Conservation (phyloP, 2,329 filamentous ascomycete species). For the Penicillium sp. region DNA sequence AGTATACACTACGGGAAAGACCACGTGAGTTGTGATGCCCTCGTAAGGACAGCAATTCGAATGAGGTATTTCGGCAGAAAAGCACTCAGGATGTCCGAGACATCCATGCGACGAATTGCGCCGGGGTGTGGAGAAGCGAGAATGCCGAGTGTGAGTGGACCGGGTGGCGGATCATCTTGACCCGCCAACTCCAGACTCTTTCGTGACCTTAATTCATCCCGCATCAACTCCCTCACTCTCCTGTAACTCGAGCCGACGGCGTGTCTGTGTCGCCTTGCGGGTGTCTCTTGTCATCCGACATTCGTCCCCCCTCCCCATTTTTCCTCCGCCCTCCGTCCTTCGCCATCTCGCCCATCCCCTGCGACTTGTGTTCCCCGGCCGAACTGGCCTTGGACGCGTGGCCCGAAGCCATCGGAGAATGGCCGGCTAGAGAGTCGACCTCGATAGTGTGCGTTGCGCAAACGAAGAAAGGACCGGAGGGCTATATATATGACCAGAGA, state of each 20-base stretch:
- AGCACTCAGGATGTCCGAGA: no score
- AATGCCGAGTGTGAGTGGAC: slow-evolving; percentile 11
- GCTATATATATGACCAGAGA: slow-evolving; percentile 13
- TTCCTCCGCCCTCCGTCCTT: not conserved
- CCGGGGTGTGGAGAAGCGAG: no score
- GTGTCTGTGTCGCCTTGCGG: not conserved
- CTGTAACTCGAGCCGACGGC: not conserved
- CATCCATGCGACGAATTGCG: no score
- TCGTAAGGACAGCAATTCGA: no score
- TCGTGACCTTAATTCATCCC: slow-evolving; percentile 5
- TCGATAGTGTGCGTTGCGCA: slow-evolving; percentile 1
- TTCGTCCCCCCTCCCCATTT: not conserved
- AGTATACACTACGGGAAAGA: no score
- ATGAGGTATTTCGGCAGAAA: no score
- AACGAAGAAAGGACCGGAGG: slow-evolving; percentile 1
- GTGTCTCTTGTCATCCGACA: not conserved
- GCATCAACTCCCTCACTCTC: not conserved
- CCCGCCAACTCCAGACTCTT: slow-evolving; percentile 20
- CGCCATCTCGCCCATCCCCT: not conserved
- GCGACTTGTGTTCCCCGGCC: slow-evolving; percentile 5
- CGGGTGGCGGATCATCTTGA: slow-evolving; percentile 26
- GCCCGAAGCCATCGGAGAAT: slow-evolving; percentile 15
- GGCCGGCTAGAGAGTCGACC: slow-evolving; percentile 9
- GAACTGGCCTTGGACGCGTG: slow-evolving; percentile 11
- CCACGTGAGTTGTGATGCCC: no score